Evolutionary conservation across 2,329 filamentous ascomycete genomes (phyloP).

Genomic region (Lomentospora prolificans): DNA sequence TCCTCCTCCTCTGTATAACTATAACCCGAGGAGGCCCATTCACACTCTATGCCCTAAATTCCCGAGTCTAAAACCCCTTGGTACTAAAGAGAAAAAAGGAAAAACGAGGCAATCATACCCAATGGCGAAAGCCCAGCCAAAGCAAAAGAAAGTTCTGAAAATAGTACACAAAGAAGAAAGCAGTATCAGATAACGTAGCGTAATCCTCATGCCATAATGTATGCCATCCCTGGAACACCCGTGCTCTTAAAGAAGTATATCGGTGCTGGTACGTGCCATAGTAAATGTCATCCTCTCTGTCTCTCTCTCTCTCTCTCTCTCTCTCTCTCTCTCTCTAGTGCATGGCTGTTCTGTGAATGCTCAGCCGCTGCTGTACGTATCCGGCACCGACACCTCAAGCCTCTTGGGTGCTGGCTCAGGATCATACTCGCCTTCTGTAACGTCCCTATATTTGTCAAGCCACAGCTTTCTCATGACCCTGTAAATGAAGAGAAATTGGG

Average conservation of each 20-base stretch:
- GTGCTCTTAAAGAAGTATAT: not conserved
- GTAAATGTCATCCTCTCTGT: too few relatives aligned
- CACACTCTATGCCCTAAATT: too few relatives aligned
- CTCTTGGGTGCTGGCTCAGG: constrained; percentile 42
- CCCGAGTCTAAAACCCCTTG: too few relatives aligned
- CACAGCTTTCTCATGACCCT: constrained; percentile 69
- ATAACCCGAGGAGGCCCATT: too few relatives aligned
- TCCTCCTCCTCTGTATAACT: too few relatives aligned
- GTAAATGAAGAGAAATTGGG: constrained; percentile 83
- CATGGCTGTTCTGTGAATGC: too few relatives aligned
- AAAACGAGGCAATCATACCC: too few relatives aligned
- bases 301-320: too few relatives aligned
- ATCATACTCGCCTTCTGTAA: constrained; percentile 18
- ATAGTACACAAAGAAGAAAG: not conserved
- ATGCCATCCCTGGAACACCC: not conserved
- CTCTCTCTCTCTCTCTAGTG: too few relatives aligned
- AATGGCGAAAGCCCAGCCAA: not conserved
- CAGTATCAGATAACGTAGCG: not conserved
- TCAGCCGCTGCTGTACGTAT: not conserved
- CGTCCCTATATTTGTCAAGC: constrained; percentile 49
- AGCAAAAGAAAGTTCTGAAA: not conserved
- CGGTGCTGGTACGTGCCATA: too few relatives aligned
- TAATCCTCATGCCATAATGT: not conserved
- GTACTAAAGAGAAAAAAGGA: too few relatives aligned
- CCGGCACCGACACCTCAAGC: constrained; percentile 36